phyloP scores from a whole-genome alignment of 768 basidiomycete genomes.

The Gloeostereum incarnatum region DNA sequence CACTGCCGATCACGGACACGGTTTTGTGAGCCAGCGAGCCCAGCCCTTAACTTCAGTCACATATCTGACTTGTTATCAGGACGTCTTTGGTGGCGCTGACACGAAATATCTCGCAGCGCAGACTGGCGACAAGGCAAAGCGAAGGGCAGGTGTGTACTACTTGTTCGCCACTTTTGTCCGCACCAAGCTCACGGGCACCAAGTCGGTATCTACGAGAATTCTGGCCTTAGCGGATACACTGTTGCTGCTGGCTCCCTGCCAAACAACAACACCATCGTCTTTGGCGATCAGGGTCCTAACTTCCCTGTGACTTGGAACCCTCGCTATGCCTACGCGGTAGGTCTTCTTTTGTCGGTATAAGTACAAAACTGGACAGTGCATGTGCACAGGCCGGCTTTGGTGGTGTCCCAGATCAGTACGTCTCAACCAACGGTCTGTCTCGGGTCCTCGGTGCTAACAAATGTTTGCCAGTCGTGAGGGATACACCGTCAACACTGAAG shows the following conservation, averaged over 20 bases:
- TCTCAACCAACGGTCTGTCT: too few relatives aligned
- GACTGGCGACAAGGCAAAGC: slow-evolving; percentile 21
- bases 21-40: slow-evolving; percentile 31
- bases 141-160: slow-evolving; percentile 14
- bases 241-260: slow-evolving; percentile 26
- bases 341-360: too few relatives aligned
- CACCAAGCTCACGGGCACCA: neutral
- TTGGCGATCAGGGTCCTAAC: slow-evolving; percentile 30
- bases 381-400: slow-evolving; percentile 24
- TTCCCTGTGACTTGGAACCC: slow-evolving; percentile 38
- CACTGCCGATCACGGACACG: slow-evolving; percentile 38
- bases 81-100: slow-evolving; percentile 31
- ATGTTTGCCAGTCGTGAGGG: slow-evolving; percentile 22
- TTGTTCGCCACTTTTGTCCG: neutral
- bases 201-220: slow-evolving; percentile 28
- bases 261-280: slow-evolving; percentile 26
- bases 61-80: slow-evolving; percentile 13
- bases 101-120: slow-evolving; percentile 27
- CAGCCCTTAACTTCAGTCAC: too few relatives aligned
- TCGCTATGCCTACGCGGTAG: slow-evolving; percentile 28
- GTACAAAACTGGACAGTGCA: too few relatives aligned
- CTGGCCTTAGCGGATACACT: slow-evolving; percentile 31
- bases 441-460: too few relatives aligned
- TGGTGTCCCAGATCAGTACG: slow-evolving; percentile 32
- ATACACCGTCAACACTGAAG: slow-evolving; percentile 21